Evolutionary conservation across 192 early-diverging fungal genomes (phyloP).

Genomic region (Coemansia javaensis): DNA sequence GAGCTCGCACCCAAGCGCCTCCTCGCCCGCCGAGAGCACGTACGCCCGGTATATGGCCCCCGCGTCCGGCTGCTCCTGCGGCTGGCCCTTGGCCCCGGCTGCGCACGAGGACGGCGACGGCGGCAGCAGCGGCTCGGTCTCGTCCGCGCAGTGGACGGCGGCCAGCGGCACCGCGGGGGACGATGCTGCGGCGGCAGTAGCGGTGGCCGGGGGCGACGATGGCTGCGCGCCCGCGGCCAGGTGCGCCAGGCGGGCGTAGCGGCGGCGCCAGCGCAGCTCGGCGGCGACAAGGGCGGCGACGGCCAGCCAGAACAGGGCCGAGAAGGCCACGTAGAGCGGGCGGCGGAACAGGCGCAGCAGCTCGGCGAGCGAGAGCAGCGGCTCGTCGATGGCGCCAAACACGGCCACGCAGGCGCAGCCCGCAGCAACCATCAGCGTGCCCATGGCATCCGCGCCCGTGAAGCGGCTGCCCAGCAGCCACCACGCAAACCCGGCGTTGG

Average conservation of each 20-base stretch:
- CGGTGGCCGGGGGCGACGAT: not conserved
- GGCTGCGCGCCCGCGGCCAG: no score
- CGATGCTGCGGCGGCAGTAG: no score
- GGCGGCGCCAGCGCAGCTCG: conserved; percentile 41
- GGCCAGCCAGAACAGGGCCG: conserved; percentile 52
- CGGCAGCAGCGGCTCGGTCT: conserved; percentile 6
- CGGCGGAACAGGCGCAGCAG: conserved; percentile 62
- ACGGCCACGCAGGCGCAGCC: conserved; percentile 63
- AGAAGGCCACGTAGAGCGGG: conserved; percentile 64
- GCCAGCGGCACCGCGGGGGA: conserved; percentile 3
- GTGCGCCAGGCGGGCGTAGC: not conserved
- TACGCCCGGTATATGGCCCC: conserved; percentile 30
- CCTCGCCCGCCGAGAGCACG: conserved; percentile 15
- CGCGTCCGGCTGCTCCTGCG: not conserved
- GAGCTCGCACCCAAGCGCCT: conserved; percentile 10
- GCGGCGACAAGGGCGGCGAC: conserved; percentile 49
- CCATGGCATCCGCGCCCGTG: conserved; percentile 56
- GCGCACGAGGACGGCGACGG: not conserved
- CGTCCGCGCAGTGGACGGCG: not conserved
- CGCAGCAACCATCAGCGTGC: conserved; percentile 61
- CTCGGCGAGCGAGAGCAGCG: conserved; percentile 61
- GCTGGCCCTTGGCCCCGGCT: no score
- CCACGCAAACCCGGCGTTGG: conserved; percentile 71
- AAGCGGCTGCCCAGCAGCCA: conserved; percentile 61
- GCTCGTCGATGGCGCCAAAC: conserved; percentile 75